Evolutionary conservation across 352 stramenopile species (phyloP), one percentile per base, ranked within the genome.

Genomic region (Phytophthora sp.): DNA sequence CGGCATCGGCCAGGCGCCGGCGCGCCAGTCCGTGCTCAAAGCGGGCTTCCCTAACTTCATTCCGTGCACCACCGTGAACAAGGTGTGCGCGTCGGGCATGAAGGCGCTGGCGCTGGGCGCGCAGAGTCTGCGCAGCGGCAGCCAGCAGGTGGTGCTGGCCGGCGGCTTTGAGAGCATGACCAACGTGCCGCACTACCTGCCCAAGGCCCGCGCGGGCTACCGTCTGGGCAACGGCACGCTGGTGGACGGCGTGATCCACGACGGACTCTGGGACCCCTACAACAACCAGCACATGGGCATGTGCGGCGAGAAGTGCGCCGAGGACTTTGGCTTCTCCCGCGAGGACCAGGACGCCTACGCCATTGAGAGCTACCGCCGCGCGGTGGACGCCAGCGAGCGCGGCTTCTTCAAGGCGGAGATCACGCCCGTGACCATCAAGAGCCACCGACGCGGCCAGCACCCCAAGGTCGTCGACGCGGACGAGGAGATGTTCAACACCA

Each of bases 41-140:
- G 92, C 86, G 10, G 96, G 96, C 5, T 88, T 99, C 61, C 87
- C 89, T 2, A 77, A 95, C 55, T 91, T 77, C 17, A 97, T 97
- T 31, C 89, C 97, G 30, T 99, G 95, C 78, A 99, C 96, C 37
- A 99, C 97, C 0, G 77, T 99, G 9, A 99, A 99, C 84, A 99
- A 99, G 72, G 97, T 99, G 21, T 99, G 98, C 72, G 97, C 95
- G 3, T 97, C 82, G 2, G 95, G 94, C 27, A 97, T 99, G 91
- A 98, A 99, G 73, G 52, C 87, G 32, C 35, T 95, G 55, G 82
- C 84, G 4, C 77, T 98, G 54, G 87, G 76, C 2, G 74, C 94
- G 38, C 89, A 98, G 77, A 94, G 84, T 59, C 91, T 99, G 42
- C 87, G 93, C 77, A 82, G 79, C 17, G 87, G 87, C 42, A 89